phyloP scores from a whole-genome alignment of 1,139 yeast genomes.

The Magnusiomyces suaveolens region DNA sequence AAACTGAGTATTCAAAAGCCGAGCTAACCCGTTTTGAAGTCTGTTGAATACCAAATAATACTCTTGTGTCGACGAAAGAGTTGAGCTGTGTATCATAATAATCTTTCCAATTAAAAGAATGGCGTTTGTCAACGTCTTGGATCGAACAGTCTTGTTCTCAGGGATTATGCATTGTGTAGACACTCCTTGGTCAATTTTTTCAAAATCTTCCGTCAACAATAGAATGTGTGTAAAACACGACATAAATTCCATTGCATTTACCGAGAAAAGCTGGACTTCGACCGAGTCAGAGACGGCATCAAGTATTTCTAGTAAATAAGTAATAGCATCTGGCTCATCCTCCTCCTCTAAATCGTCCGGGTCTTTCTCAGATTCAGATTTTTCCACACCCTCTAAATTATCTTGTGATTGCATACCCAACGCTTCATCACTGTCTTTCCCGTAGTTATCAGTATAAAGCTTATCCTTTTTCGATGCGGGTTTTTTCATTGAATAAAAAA shows the following conservation, averaged over 20 bases:
- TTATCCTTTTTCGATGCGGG: no score
- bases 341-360: background rate
- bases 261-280: conserved; percentile 17
- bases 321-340: conserved; percentile 4
- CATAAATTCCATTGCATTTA: conserved; percentile 18
- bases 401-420: no score
- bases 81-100: conserved; percentile 43
- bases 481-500: background rate
- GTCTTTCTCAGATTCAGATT: background rate
- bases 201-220: background rate
- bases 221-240: conserved; percentile 15
- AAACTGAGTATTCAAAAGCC: conserved; percentile 31
- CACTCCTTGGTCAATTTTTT: background rate
- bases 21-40: conserved; percentile 37
- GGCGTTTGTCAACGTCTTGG: conserved; percentile 11
- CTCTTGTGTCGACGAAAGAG: conserved; percentile 19
- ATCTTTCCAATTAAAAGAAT: conserved; percentile 45
- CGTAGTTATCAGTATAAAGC: no score
- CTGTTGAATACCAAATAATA: conserved; percentile 27
- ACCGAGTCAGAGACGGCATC: conserved; percentile 27
- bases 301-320: conserved; percentile 22
- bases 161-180: background rate
- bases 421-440: no score
- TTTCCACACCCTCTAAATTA: no score
- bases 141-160: background rate